Evolutionary conservation across 345 rosid genomes (phyloP), one percentile per base, ranked within the genome.

Genomic region (Melaleuca quinquenervia): DNA sequence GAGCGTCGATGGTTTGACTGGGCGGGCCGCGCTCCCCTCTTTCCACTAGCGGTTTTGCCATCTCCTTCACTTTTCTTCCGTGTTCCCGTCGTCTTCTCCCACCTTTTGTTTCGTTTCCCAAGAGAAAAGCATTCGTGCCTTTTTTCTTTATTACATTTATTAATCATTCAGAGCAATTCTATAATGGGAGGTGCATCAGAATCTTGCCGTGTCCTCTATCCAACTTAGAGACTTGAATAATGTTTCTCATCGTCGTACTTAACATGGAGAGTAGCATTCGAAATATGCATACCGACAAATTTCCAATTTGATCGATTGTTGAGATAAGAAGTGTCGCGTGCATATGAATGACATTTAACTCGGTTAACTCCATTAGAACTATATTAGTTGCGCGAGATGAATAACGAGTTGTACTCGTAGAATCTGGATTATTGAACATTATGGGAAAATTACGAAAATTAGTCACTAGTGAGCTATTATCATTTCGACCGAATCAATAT

Each of bases 301-400:
- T 9, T 58, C 32, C 12, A 2, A 70, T 21, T 36, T 36, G 3
- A 24, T 70, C 36, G 8, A 1, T 6, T 18, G 26, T 5, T 36
- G 26, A 36, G 8, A 70, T 36, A 36, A 20, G 7, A 18, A 70
- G 13, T 4, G 48, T 2, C 8, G 26, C 1, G 1, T 20, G 7
- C 13, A 36, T 20, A 16, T 18, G 44, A 8, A 62, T 29, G 36
- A 64, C 22, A 1, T 8, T 20, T 16, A 4, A 6, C 53, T 52
- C 3, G 22, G 20, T 11, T 8, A 9, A 64, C 44, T 8, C 0
- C 0, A 0, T 7, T 29, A 29, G 0, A 3, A 62, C 15, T 29
- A 29, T 21, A 62, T 27, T 15, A 0, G 44, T 1, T 15, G 41
- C 1, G 20, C 20, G 75, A 27, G 75, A 3, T 41, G 78, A 70